Conservation (phyloP, 1,284 basidiomycete species). For the Pseudozyma pruni region DNA sequence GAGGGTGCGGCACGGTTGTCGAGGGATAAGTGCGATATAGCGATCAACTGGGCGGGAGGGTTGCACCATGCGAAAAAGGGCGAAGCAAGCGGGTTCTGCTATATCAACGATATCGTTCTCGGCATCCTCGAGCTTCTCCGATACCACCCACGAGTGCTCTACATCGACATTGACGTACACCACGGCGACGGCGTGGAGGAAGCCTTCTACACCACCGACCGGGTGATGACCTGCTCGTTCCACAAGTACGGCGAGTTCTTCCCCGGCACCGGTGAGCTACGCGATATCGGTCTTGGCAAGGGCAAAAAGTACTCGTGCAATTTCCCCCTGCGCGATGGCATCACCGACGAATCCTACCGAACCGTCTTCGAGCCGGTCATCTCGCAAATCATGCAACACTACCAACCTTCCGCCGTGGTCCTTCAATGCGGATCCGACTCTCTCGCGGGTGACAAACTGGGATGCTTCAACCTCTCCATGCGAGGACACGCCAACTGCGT, state of each 20-base stretch:
- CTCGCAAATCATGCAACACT: conserved; percentile 91
- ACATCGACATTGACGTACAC: conserved; percentile 99
- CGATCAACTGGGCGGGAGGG: conserved; percentile 98
- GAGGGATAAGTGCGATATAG: conserved; percentile 97
- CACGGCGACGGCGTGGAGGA: conserved; percentile 99
- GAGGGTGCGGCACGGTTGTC: conserved; percentile 96
- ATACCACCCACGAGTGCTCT: conserved; percentile 93
- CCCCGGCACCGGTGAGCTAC: conserved; percentile 94
- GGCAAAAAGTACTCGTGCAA: conserved; percentile 81
- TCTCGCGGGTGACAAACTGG: conserved; percentile 93
- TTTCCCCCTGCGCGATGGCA: conserved; percentile 93
- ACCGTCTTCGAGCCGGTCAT: conserved; percentile 97
- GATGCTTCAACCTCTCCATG: conserved; percentile 97
- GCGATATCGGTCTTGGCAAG: conserved; percentile 92
- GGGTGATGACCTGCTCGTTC: conserved; percentile 98
- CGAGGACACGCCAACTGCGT: conserved; percentile 97
- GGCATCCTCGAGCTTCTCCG: conserved; percentile 94
- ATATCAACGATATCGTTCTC: conserved; percentile 98
- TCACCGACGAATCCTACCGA: conserved; percentile 94
- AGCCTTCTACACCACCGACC: conserved; percentile 97
- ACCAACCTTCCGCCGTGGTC: conserved; percentile 94
- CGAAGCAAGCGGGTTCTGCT: conserved; percentile 98
- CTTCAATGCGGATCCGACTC: conserved; percentile 99
- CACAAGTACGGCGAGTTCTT: conserved; percentile 99
- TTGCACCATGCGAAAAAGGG: conserved; percentile 98